Evolutionary conservation across 1,284 basidiomycete species (phyloP), one percentile per base, ranked within the genome.

Genomic region (Sparassis latifolia): DNA sequence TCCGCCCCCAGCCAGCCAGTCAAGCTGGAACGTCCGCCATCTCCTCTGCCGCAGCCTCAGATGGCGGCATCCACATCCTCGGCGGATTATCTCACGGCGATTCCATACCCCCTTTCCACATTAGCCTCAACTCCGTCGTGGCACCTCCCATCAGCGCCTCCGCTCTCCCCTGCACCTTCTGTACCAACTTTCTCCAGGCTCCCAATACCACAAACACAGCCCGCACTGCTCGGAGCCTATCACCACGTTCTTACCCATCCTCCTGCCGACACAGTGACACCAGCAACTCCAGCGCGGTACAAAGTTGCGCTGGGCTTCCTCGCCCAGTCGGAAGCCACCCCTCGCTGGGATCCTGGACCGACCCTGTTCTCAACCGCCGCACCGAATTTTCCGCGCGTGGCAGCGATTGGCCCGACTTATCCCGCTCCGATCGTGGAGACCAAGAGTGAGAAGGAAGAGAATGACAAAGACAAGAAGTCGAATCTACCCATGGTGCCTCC

Each of bases 161-260:
- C 61, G 3, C 56, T 44, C 48, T 51, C 43, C 30, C 55, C 46
- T 51, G 65, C 50, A 40, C 52, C 37, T 9, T 9, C n/a, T 7
- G 35, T 35, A 3, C 32, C 33, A 12, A 38, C 52, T 9, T 32
- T 49, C 48, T 37, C 51, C 56, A 20, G 55, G 20, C 57, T 55
- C n/a, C 53, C 60, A 1, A 70, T 69, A 10, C 79, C 78, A 0
- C 75, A 76, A 51, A 75, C 76, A 7, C 82, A 85, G 58, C 81
- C 74, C 1, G 71, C 83, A 0, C 73, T 88, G n/a, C 62, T 84
- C 40, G 69, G 71, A 4, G 86, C 85, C 2, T 87, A 86, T 59
- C 86, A 86, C 55, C 80, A 89, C 56, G 79, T 86, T 52, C 75
- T 86, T 48, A 84, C 80, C 0, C 79, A 86, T 56, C 83, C 71